Percentiles rank a stretch among this genome's conserved stretches.
phyloP scores from a whole-genome alignment of 1,284 basidiomycete genomes.

The Macrocystidia cucumis region DNA sequence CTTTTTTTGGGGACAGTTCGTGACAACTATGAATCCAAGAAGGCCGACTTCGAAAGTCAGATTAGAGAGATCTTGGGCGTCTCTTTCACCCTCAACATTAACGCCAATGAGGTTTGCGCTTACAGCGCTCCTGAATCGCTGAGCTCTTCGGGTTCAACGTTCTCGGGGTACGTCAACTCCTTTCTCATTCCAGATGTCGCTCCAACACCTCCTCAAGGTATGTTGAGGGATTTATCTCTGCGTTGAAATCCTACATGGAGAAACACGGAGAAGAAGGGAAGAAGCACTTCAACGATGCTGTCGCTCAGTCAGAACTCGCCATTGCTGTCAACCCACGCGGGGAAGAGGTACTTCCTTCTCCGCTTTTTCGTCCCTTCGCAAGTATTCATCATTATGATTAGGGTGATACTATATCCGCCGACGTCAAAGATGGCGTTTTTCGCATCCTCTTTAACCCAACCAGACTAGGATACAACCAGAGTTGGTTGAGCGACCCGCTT shows the following conservation, averaged over 20 bases:
- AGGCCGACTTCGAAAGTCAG: slow-evolving; percentile 17
- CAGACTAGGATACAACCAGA: slow-evolving; percentile 18
- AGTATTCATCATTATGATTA: too few relatives aligned
- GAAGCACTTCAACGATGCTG: slow-evolving; percentile 25
- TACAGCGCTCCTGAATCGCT: slow-evolving; percentile 16
- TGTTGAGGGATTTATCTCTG: slow-evolving; percentile 22
- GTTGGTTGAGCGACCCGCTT: slow-evolving; percentile 14
- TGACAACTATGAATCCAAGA: slow-evolving; percentile 24
- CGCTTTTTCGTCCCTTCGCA: not conserved
- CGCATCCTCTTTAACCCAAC: slow-evolving; percentile 22
- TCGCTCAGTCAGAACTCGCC: slow-evolving; percentile 21
- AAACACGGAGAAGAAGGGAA: slow-evolving; percentile 25
- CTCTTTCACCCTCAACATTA: slow-evolving; percentile 20
- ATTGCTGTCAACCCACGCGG: slow-evolving; percentile 22
- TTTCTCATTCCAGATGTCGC: slow-evolving; percentile 2
- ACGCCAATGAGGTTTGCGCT: slow-evolving; percentile 23
- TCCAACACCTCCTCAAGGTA: slow-evolving; percentile 15
- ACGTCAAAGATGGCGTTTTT: slow-evolving; percentile 24
- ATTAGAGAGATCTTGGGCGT: slow-evolving; percentile 18
- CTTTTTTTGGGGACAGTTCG: slow-evolving; percentile 16
- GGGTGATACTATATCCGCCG: slow-evolving; percentile 19
- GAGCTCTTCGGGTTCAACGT: slow-evolving; percentile 13
- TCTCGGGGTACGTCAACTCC: slow-evolving; percentile 17
- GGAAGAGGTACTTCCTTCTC: slow-evolving; percentile 17
- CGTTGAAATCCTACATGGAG: slow-evolving; percentile 17